These are phyloP conservation scores for Dillenia turbinata DNA, from an alignment of 164 flowering plant species.

Conservation along the genomic window DNA sequence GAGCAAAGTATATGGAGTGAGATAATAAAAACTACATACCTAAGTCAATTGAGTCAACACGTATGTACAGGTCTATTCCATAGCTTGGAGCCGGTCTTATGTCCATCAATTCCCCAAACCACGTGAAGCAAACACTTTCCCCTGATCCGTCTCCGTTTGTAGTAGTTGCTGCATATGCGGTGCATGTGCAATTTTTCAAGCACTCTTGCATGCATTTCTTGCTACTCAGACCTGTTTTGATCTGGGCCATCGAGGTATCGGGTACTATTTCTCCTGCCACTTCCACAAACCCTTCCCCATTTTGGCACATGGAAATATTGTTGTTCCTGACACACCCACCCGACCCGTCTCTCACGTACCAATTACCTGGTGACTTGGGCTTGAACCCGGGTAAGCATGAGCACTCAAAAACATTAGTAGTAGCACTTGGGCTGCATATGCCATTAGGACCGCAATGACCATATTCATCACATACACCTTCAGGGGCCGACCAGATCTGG, in stretches of 20 bases:
- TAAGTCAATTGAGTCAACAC: slow-evolving; percentile 18
- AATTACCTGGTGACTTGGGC: slow-evolving; percentile 23
- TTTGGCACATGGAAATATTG: slow-evolving; percentile 17
- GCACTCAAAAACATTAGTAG: slow-evolving; percentile 3
- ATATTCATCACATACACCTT: slow-evolving; percentile 30
- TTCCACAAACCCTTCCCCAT: slow-evolving; percentile 24
- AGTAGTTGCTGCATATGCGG: slow-evolving; percentile 20
- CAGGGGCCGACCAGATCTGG: slow-evolving; percentile 10
- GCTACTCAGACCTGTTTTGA: slow-evolving; percentile 6
- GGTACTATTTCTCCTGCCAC: slow-evolving; percentile 25
- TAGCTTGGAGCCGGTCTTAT: slow-evolving; percentile 3
- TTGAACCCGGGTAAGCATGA: slow-evolving; percentile 35
- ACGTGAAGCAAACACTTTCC: slow-evolving; percentile 27
- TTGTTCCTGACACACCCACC: slow-evolving; percentile 32
- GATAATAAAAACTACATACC: slow-evolving; percentile 14
- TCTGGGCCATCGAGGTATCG: slow-evolving; percentile 13
- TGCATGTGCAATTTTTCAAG: slow-evolving; percentile 36
- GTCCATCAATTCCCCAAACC: slow-evolving; percentile 29
- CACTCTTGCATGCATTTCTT: slow-evolving; percentile 26
- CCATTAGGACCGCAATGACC: slow-evolving; percentile 23
- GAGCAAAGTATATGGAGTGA: neutral
- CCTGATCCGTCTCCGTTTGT: slow-evolving; percentile 5
- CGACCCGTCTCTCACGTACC: slow-evolving; percentile 33
- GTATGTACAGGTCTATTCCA: slow-evolving; percentile 26
- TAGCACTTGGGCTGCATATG: slow-evolving; percentile 12